Conservation (phyloP, 345 rosid genomes). For the Lepidium didymum region DNA sequence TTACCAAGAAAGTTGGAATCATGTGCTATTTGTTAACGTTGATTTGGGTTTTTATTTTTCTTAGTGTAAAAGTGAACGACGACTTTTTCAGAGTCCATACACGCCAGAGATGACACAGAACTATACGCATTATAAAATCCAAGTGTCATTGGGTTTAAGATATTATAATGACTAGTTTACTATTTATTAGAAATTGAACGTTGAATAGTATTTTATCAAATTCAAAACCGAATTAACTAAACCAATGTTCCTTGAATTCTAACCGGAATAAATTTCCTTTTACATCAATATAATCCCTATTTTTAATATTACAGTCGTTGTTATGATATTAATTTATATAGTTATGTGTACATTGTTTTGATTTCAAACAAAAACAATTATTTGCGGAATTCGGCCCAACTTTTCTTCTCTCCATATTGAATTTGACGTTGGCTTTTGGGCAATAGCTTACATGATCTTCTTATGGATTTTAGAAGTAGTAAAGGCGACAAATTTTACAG, state of each 20-base stretch:
- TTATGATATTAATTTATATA: not conserved
- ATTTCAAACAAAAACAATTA: not conserved
- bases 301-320: not conserved
- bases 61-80: slow-evolving; percentile 1
- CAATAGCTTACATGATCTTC: too few relatives aligned
- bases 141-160: slow-evolving; percentile 7
- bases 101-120: slow-evolving; percentile 1
- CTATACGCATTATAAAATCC: not conserved
- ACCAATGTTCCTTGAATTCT: not conserved
- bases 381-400: too few relatives aligned
- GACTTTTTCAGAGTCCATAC: slow-evolving; percentile 8
- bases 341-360: not conserved
- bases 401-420: too few relatives aligned
- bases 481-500: too few relatives aligned
- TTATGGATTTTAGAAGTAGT: too few relatives aligned
- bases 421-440: too few relatives aligned
- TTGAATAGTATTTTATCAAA: not conserved
- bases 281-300: not conserved
- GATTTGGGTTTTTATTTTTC: not conserved
- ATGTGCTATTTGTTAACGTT: slow-evolving; percentile 8
- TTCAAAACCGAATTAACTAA: not conserved
- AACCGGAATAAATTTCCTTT: not conserved
- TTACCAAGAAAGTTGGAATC: slow-evolving; percentile 28
- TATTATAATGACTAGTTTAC: not conserved
- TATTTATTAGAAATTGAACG: not conserved